Conservation (phyloP, 2,329 filamentous ascomycete species). For the Pseudopyricularia cyperi region DNA sequence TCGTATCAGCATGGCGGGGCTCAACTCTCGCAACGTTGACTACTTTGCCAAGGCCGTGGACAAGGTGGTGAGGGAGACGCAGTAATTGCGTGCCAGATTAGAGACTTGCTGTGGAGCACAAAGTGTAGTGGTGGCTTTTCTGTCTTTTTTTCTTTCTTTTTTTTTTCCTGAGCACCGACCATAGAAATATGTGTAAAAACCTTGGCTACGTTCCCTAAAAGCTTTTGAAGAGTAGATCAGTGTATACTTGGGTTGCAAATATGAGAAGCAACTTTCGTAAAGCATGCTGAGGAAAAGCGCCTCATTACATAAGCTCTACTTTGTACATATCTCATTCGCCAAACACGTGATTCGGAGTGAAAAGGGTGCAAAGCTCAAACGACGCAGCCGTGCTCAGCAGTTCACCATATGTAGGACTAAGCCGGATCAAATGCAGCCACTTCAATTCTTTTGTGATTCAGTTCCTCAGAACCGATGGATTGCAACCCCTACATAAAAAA, state of each 20-base stretch:
- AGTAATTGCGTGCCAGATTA: background rate
- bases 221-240: too few relatives aligned
- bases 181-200: too few relatives aligned
- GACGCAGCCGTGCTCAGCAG: background rate
- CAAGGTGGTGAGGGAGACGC: conserved; percentile 54
- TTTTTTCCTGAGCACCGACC: too few relatives aligned
- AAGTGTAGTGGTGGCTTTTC: background rate
- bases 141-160: background rate
- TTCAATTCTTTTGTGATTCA: background rate
- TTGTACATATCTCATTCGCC: too few relatives aligned
- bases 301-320: too few relatives aligned
- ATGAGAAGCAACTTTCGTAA: too few relatives aligned
- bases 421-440: background rate
- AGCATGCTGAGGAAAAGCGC: too few relatives aligned
- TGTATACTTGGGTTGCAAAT: too few relatives aligned
- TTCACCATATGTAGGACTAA: background rate
- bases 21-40: conserved; percentile 84
- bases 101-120: background rate
- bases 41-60: conserved; percentile 88
- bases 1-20: conserved; percentile 94
- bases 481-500: background rate
- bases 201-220: too few relatives aligned
- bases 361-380: too few relatives aligned
- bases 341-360: too few relatives aligned
- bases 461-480: background rate